A percentile compares a stretch with the other conserved stretches of the same genome.
Conservation (phyloP, 2,329 filamentous ascomycete species). For the Pseudocercospora cruenta region DNA sequence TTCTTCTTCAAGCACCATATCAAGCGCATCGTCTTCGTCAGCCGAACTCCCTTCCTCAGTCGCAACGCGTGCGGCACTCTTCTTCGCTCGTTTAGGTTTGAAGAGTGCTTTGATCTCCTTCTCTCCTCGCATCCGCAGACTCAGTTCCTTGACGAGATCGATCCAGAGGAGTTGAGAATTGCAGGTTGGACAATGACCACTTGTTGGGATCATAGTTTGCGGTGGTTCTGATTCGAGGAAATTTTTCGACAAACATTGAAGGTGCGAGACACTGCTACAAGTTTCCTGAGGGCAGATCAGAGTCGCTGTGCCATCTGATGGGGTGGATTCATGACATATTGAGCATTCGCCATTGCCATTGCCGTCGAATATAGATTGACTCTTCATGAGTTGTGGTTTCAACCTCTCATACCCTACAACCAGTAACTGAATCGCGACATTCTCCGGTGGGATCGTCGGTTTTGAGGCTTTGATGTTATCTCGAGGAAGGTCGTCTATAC, state of each 20-base stretch:
- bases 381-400: constrained; percentile 58
- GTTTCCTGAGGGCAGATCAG: constrained; percentile 55
- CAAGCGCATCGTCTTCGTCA: constrained; percentile 17
- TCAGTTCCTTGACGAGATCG: constrained; percentile 81
- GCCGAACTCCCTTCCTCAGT: constrained; percentile 24
- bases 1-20: constrained; percentile 24
- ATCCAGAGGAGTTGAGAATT: constrained; percentile 67
- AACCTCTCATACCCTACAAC: constrained; percentile 58
- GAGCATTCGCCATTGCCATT: constrained; percentile 47
- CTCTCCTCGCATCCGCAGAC: constrained; percentile 68
- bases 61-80: constrained; percentile 6
- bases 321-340: constrained; percentile 52
- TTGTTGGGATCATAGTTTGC: constrained; percentile 56
- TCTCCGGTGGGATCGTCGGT: constrained; percentile 13
- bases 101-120: constrained; percentile 72
- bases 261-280: constrained; percentile 57
- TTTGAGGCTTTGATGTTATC: constrained; percentile 20
- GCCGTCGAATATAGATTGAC: constrained; percentile 45
- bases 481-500: constrained; percentile 24
- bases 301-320: constrained; percentile 45
- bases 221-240: constrained; percentile 53
- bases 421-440: constrained; percentile 48
- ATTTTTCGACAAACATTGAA: constrained; percentile 57
- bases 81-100: constrained; percentile 45
- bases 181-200: constrained; percentile 74